Percentiles rank a stretch among this genome's conserved stretches.
phyloP scores from a whole-genome alignment of 2,329 filamentous ascomycete genomes.

The Cordyceps farinosa region DNA sequence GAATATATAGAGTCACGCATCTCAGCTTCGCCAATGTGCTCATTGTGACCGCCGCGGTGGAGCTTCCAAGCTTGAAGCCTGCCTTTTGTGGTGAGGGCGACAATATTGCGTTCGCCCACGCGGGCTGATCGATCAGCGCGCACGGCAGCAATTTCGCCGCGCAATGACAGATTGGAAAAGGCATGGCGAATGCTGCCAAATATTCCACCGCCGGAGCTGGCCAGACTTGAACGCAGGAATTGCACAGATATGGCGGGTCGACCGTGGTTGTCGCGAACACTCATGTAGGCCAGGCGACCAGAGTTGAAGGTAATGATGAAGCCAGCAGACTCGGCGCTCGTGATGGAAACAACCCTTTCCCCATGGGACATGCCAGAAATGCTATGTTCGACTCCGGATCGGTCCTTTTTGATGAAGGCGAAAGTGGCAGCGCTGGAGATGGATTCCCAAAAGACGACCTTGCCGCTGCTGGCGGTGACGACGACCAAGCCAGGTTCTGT shows the following conservation, averaged over 20 bases:
- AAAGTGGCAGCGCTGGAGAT: constrained; percentile 84
- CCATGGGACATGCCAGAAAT: constrained; percentile 73
- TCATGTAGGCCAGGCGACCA: constrained; percentile 82
- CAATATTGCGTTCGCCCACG: constrained; percentile 79
- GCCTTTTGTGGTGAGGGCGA: constrained; percentile 74
- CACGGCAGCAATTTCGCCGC: constrained; percentile 77
- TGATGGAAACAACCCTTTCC: constrained; percentile 72
- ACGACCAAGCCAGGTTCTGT: constrained; percentile 82
- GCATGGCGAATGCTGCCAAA: constrained; percentile 78
- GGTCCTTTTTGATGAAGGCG: constrained; percentile 77
- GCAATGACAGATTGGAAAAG: constrained; percentile 65
- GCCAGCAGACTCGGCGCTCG: constrained; percentile 80
- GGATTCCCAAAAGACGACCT: constrained; percentile 92
- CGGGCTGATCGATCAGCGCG: constrained; percentile 67
- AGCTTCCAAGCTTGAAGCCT: constrained; percentile 83
- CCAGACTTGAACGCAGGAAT: constrained; percentile 63
- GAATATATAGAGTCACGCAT: constrained; percentile 60
- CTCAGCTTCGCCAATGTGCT: constrained; percentile 69
- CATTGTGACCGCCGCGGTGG: constrained; percentile 80
- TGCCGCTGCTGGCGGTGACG: constrained; percentile 78
- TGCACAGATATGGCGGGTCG: constrained; percentile 76
- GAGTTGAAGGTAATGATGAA: constrained; percentile 82
- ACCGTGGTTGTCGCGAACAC: constrained; percentile 80
- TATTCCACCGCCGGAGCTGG: constrained; percentile 59
- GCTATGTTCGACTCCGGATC: constrained; percentile 71